Conservation (phyloP, 208 protist species). For the Trypanosoma platydactyli region DNA sequence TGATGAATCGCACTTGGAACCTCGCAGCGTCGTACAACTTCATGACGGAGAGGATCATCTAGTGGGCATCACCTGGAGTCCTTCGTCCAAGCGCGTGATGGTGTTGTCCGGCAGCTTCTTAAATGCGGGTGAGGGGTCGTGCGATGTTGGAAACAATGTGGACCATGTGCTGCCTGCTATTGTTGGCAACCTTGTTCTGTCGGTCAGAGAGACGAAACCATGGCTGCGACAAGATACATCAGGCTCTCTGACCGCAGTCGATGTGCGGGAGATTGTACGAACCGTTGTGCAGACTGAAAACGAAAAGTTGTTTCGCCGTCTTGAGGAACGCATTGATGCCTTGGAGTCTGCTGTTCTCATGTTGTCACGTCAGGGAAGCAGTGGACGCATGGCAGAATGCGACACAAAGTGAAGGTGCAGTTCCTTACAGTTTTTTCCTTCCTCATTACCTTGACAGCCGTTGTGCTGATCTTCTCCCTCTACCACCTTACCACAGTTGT, state of each 20-base stretch:
- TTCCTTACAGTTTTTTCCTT: too few relatives aligned
- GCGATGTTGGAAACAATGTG: neutral
- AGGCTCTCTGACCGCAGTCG: neutral
- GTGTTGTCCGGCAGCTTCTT: slow-evolving; percentile 21
- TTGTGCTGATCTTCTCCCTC: too few relatives aligned
- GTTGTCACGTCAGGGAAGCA: slow-evolving; percentile 4
- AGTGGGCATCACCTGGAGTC: slow-evolving; percentile 14
- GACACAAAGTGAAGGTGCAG: too few relatives aligned
- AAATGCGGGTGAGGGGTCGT: neutral
- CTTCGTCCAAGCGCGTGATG: neutral
- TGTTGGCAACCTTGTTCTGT: slow-evolving; percentile 17
- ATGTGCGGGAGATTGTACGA: slow-evolving; percentile 22
- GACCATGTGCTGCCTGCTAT: neutral
- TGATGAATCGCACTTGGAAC: slow-evolving; percentile 5
- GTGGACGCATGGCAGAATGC: neutral
- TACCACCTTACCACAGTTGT: too few relatives aligned
- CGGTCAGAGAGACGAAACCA: neutral
- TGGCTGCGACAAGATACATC: slow-evolving; percentile 5
- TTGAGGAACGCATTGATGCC: slow-evolving; percentile 25
- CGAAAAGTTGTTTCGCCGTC: slow-evolving; percentile 2
- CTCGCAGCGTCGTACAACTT: slow-evolving; percentile 6
- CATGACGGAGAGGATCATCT: neutral
- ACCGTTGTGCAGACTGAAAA: slow-evolving; percentile 30
- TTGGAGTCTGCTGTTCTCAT: slow-evolving; percentile 26
- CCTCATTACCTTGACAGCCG: too few relatives aligned